Base-by-base conservation (phyloP, 306 rosid species). In the Benincasa hispida region DNA sequence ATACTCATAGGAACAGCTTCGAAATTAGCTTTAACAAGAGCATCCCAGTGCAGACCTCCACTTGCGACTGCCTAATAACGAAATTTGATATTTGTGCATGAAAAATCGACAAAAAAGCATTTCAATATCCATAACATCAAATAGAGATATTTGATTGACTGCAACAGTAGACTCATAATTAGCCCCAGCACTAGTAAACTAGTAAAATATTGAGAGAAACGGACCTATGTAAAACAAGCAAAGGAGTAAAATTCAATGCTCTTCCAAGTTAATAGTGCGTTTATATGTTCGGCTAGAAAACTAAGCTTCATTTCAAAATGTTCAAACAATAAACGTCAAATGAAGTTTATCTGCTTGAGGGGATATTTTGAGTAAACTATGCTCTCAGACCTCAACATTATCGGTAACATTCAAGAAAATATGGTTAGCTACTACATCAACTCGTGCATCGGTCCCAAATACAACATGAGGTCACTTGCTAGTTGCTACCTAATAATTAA, bases 1-100 rank as follows among this genome's bases (percentile, higher is more conserved):
- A 90, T 90, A 80, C 93, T 92, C 93, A 79, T 88, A 34, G 97
- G 97, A 84, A 74, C 90, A 2, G 97, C 97, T 84, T 88, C 79
- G 77, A 92, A 92, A 84, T 92, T 88, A 67, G 93, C 89, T 83
- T 88, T 86, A 54, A 92, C 75, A 79, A 92, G 97, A 74, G 88
- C 89, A 82, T 85, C 90, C 87, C 82, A 84, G 13, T 90, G 97
- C 18, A 92, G 80, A 72, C 84, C 87, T 79, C 93, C 97, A 85
- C 91, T 88, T 47, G 93, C 91, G 78, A 90, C 91, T 63, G 91
- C 86, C 97, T 92, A 80, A 61, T 42, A 79, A 57, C 32, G 51
- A 72, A 82, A 34, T 22, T 60, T 25, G 37, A 74, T 79, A 19
- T 39, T 13, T 19, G 24, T 25, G 76, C 55, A 35, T 53, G 50